phyloP scores from a whole-genome alignment of 495 filamentous ascomycete species.

The Sphaerosporella brunnea region DNA sequence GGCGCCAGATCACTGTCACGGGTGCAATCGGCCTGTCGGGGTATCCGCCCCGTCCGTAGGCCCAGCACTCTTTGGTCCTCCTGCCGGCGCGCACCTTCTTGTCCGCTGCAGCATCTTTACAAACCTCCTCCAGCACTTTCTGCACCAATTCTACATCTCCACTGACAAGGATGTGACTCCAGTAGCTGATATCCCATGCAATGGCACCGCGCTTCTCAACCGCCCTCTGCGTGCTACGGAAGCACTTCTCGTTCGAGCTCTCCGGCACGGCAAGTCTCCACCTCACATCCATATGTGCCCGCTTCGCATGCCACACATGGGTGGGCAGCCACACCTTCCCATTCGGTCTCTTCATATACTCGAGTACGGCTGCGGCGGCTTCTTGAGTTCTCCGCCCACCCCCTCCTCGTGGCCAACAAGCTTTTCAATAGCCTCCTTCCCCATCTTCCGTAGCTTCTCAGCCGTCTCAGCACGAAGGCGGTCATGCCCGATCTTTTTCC shows the following conservation, averaged over 20 bases:
- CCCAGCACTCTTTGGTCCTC: constrained; percentile 48
- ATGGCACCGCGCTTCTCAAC: constrained; percentile 42
- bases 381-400: constrained; percentile 39
- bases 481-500: constrained; percentile 51
- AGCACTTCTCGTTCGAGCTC: constrained; percentile 72
- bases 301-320: constrained; percentile 83
- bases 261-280: constrained; percentile 82
- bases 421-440: constrained; percentile 38
- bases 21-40: constrained; percentile 49
- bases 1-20: constrained; percentile 42
- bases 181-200: constrained; percentile 91
- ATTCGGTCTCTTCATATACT: constrained; percentile 68
- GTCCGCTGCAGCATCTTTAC: constrained; percentile 38
- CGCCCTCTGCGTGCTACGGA: constrained; percentile 74
- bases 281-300: constrained; percentile 68
- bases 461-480: constrained; percentile 65
- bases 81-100: constrained; percentile 44
- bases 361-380: constrained; percentile 47
- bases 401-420: constrained; percentile 9
- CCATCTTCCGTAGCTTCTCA: constrained; percentile 49
- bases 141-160: constrained; percentile 46
- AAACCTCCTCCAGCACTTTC: constrained; percentile 45
- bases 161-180: constrained; percentile 65
- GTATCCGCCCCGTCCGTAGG: constrained; percentile 41
- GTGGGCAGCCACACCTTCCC: constrained; percentile 91